Evolutionary conservation across 2,329 filamentous ascomycete species (phyloP).

Genomic region (Aspergillus sp.): DNA sequence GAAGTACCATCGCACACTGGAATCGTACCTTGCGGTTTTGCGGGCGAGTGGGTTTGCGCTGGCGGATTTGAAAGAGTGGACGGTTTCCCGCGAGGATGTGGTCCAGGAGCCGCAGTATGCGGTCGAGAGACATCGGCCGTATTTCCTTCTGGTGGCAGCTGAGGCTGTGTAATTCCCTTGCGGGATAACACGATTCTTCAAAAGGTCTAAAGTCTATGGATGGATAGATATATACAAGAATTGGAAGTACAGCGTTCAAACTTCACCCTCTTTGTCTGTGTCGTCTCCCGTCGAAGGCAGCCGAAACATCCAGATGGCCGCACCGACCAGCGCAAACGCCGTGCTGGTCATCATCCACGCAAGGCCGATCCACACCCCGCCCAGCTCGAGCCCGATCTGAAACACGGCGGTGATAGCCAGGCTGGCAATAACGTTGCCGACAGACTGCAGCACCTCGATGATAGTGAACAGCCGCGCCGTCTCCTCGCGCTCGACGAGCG

Average conservation of each 20-base stretch:
- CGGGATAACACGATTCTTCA: too few species aligned
- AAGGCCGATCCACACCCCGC: slow-evolving; percentile 47
- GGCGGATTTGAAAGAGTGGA: slow-evolving; percentile 41
- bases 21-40: slow-evolving; percentile 40
- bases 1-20: slow-evolving; percentile 49
- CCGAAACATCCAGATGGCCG: slow-evolving; percentile 27
- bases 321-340: slow-evolving; percentile 30
- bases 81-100: slow-evolving; percentile 28
- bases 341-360: slow-evolving; percentile 44
- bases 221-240: not conserved
- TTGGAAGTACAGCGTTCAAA: not conserved
- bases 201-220: not conserved
- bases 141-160: slow-evolving; percentile 33
- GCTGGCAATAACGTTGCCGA: slow-evolving; percentile 48
- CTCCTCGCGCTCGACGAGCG: slow-evolving; percentile 47
- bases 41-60: slow-evolving; percentile 38
- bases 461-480: slow-evolving; percentile 50
- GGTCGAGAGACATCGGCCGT: slow-evolving; percentile 31
- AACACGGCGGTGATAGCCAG: slow-evolving; percentile 47
- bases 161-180: not conserved
- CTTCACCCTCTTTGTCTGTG: slow-evolving; percentile 1
- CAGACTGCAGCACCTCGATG: slow-evolving; percentile 47
- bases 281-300: slow-evolving; percentile 14
- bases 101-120: slow-evolving; percentile 29
- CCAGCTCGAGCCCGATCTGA: slow-evolving; percentile 45